phyloP scores from a whole-genome alignment of 2,329 filamentous ascomycete species.

The Chaetomiaceae sp. region DNA sequence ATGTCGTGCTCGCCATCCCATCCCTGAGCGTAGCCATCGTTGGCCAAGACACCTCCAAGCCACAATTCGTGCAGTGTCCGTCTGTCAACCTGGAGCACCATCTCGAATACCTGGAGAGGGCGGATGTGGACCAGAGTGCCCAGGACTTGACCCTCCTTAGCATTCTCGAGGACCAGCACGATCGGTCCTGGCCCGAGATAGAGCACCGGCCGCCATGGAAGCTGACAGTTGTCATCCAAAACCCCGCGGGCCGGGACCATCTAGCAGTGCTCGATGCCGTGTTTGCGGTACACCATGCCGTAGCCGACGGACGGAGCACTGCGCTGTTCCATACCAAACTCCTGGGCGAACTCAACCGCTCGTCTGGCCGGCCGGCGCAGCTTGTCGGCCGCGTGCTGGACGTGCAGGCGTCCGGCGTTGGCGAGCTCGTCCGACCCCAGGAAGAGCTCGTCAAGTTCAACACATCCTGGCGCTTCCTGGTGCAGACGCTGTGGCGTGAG shows the following conservation, averaged over 20 bases:
- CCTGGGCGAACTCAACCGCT: slow-evolving; percentile 38
- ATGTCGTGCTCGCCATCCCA: slow-evolving; percentile 41
- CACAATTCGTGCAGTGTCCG: slow-evolving; percentile 42
- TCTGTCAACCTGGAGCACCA: slow-evolving; percentile 42
- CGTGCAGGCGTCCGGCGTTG: slow-evolving; percentile 26
- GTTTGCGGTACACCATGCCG: slow-evolving; percentile 49
- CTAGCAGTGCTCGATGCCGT: slow-evolving; percentile 37
- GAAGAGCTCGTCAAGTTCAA: slow-evolving; percentile 40
- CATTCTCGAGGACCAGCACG: slow-evolving; percentile 38
- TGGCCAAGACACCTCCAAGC: slow-evolving; percentile 39
- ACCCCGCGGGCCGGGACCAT: slow-evolving; percentile 12
- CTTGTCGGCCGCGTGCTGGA: slow-evolving; percentile 29
- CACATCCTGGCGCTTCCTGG: slow-evolving; percentile 39
- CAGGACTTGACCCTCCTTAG: slow-evolving; percentile 32
- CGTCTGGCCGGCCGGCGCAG: slow-evolving; percentile 8
- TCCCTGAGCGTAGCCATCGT: slow-evolving; percentile 47
- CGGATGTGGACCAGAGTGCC: slow-evolving; percentile 14
- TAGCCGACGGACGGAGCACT: slow-evolving; percentile 49
- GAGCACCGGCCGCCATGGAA: slow-evolving; percentile 45
- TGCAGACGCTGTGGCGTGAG: slow-evolving; percentile 37
- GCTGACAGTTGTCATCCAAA: slow-evolving; percentile 35
- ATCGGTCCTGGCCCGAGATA: slow-evolving; percentile 39
- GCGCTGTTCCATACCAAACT: slow-evolving; percentile 47
- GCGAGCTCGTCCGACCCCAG: slow-evolving; percentile 36
- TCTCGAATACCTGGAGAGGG: slow-evolving; percentile 33